Evolutionary conservation across 129 eudicot species (phyloP).

Genomic region (Apium graveolens): DNA sequence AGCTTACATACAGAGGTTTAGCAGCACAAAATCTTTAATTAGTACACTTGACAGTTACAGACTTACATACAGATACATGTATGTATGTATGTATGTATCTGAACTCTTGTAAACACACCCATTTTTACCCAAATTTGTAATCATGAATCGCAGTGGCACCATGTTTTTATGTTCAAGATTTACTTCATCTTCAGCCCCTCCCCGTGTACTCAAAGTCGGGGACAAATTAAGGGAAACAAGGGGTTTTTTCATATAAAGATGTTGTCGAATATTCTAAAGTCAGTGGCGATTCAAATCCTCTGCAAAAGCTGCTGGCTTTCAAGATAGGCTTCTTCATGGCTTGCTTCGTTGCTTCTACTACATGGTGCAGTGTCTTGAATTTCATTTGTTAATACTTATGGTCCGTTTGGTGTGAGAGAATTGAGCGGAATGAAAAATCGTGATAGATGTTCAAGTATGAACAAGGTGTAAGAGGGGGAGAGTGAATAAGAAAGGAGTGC

Average conservation of each 20-base stretch:
- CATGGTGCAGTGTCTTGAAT: neutral
- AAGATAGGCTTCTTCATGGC: constrained; percentile 63
- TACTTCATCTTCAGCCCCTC: constrained; percentile 20
- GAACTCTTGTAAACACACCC: too few species aligned
- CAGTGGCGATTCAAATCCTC: constrained; percentile 61
- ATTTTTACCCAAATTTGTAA: too few species aligned
- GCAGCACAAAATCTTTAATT: too few species aligned
- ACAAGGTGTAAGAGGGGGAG: neutral
- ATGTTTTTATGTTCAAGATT: neutral
- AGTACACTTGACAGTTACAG: too few species aligned
- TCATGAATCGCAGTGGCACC: neutral
- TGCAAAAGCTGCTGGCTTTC: constrained; percentile 65
- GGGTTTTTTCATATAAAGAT: constrained; percentile 43
- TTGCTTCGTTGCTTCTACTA: constrained; percentile 64
- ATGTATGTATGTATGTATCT: too few species aligned
- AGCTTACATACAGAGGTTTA: too few species aligned
- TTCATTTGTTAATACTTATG: neutral
- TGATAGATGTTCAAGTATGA: neutral
- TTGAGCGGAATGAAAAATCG: neutral
- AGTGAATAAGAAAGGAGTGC: neutral
- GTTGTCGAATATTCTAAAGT: constrained; percentile 60
- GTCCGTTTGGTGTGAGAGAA: neutral
- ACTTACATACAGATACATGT: too few species aligned
- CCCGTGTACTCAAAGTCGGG: constrained; percentile 34
- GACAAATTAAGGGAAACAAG: constrained; percentile 41